phyloP scores from a whole-genome alignment of 331 rosid species.

The Cydonia oblonga region DNA sequence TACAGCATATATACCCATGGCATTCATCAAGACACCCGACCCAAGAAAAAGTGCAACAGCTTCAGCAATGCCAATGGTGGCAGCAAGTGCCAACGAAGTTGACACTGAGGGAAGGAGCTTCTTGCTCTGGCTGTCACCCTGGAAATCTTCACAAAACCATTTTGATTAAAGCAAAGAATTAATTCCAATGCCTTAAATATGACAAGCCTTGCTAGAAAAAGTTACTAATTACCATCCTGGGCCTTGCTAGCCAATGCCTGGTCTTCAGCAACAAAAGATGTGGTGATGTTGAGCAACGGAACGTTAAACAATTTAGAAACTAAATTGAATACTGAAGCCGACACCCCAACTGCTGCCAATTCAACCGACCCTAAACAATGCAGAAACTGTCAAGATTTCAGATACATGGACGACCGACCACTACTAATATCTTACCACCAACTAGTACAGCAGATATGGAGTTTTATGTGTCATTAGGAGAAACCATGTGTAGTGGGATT shows the following conservation, averaged over 20 bases:
- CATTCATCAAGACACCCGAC: slow-evolving; percentile 60
- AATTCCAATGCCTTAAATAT: background rate
- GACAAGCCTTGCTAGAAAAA: background rate
- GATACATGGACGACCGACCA: background rate
- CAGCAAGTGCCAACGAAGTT: slow-evolving; percentile 74
- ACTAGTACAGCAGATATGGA: background rate
- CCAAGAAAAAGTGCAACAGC: slow-evolving; percentile 63
- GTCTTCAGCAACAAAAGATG: slow-evolving; percentile 83
- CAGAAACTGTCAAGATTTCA: background rate
- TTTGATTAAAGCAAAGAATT: slow-evolving; percentile 10
- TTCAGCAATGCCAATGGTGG: slow-evolving; percentile 78
- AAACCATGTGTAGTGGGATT: background rate
- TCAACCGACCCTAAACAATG: slow-evolving; percentile 61
- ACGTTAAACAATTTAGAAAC: slow-evolving; percentile 76
- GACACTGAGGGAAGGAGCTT: slow-evolving; percentile 68
- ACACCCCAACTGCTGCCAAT: slow-evolving; percentile 89
- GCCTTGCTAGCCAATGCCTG: slow-evolving; percentile 37
- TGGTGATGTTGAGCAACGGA: slow-evolving; percentile 86
- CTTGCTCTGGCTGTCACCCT: slow-evolving; percentile 30
- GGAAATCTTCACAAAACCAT: slow-evolving; percentile 18
- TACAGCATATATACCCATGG: slow-evolving; percentile 90
- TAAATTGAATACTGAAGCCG: slow-evolving; percentile 72
- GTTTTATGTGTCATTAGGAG: background rate
- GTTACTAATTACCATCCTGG: slow-evolving; percentile 18
- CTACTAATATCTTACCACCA: background rate